Percentiles rank a stretch among this genome's conserved stretches.
These are phyloP conservation scores for Phanerochaete sordida DNA, from an alignment of 768 basidiomycete species.

Conservation along the genomic window DNA sequence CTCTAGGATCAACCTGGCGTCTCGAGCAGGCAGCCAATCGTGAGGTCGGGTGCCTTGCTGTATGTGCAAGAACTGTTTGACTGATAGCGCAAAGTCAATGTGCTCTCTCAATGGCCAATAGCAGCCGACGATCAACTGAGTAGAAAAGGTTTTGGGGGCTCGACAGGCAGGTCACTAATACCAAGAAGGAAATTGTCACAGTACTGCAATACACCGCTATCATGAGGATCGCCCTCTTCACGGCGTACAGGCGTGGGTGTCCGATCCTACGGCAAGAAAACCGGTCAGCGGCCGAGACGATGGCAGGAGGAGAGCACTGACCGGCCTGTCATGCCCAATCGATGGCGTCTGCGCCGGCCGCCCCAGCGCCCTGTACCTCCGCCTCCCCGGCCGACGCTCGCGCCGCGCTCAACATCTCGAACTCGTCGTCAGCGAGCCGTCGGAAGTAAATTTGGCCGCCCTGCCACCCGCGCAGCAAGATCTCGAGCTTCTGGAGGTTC, in stretches of 20 bases:
- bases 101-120: background rate
- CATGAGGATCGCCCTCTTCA: background rate
- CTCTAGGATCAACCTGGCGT: background rate
- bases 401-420: conserved; percentile 9
- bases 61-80: background rate
- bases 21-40: background rate
- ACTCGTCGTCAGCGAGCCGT: conserved; percentile 20
- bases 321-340: background rate
- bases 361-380: background rate
- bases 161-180: background rate
- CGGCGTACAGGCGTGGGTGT: background rate
- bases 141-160: background rate
- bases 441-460: conserved; percentile 21
- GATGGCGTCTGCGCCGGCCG: background rate
- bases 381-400: conserved; percentile 3
- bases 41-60: background rate
- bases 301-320: background rate
- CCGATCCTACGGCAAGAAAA: background rate
- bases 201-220: background rate
- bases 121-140: background rate
- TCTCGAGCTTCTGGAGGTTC: conserved; percentile 25
- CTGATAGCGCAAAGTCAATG: background rate
- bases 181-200: background rate
- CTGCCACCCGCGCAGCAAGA: conserved; percentile 22
- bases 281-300: background rate